Conservation (phyloP, 192 early-diverging fungal genomes). For the Backusella australiensis region DNA sequence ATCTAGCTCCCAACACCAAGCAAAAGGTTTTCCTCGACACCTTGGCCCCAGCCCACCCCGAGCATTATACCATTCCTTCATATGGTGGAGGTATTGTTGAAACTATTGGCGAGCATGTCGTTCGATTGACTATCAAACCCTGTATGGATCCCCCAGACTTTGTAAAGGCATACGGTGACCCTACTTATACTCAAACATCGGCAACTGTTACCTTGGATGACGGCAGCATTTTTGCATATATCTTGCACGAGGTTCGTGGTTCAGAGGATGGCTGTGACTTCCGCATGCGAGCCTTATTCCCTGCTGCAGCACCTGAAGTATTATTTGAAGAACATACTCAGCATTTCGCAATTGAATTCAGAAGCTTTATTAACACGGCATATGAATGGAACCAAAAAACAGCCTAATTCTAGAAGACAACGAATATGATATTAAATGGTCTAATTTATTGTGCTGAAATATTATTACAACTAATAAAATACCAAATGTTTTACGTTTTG, state of each 20-base stretch:
- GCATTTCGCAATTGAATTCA: constrained; percentile 8
- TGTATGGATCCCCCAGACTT: neutral
- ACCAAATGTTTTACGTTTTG: no score
- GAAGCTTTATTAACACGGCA: neutral
- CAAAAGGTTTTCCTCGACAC: neutral
- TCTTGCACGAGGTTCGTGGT: neutral
- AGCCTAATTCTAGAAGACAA: neutral
- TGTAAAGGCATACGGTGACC: neutral
- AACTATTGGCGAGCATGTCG: neutral
- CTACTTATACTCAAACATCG: neutral
- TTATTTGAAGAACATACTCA: constrained; percentile 8
- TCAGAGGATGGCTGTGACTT: neutral
- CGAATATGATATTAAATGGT: neutral
- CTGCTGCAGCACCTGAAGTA: neutral
- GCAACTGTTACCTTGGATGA: neutral
- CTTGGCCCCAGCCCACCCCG: neutral
- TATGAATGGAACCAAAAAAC: no score
- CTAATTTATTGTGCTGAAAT: no score
- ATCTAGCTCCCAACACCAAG: neutral
- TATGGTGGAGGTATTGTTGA: neutral
- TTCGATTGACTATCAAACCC: neutral
- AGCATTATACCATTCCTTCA: neutral
- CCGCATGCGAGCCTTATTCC: neutral
- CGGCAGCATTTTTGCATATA: neutral
- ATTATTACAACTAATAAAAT: no score